These are phyloP conservation scores for Aegilops tauschii DNA, from an alignment of 176 grass and related monocot species.

Conservation along the genomic window DNA sequence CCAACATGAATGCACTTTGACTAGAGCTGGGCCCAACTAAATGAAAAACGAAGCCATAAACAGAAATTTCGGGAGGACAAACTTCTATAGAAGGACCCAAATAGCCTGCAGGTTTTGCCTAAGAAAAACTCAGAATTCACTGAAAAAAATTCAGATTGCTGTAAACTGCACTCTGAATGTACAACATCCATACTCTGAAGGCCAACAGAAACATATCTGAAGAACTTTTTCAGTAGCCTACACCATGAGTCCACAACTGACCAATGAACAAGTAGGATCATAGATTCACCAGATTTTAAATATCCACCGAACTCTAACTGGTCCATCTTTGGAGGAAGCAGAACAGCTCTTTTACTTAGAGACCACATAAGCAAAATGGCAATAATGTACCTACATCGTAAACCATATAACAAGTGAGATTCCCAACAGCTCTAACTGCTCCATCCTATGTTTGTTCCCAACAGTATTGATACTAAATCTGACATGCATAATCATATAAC, in stretches of 20 bases:
- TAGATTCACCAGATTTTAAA: slow-evolving; percentile 80
- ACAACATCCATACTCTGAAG: slow-evolving; percentile 19
- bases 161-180: slow-evolving; percentile 15
- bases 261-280: neutral
- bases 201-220: neutral
- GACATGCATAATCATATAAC: neutral
- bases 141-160: neutral
- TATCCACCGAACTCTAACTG: slow-evolving; percentile 83
- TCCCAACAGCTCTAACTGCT: neutral
- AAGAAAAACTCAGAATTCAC: neutral
- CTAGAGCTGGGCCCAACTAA: slow-evolving; percentile 14
- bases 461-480: neutral
- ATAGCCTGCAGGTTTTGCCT: slow-evolving; percentile 3
- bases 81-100: slow-evolving; percentile 17
- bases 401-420: neutral
- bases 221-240: neutral
- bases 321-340: slow-evolving; percentile 80
- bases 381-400: slow-evolving; percentile 63
- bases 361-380: slow-evolving; percentile 70
- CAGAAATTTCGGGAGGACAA: neutral
- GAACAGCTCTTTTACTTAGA: slow-evolving; percentile 75
- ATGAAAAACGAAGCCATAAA: slow-evolving; percentile 12
- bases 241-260: neutral
- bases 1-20: neutral
- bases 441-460: too few relatives aligned